These are phyloP conservation scores for Brettanomyces naardenensis DNA, from an alignment of 805 yeast species.

Conservation along the genomic window DNA sequence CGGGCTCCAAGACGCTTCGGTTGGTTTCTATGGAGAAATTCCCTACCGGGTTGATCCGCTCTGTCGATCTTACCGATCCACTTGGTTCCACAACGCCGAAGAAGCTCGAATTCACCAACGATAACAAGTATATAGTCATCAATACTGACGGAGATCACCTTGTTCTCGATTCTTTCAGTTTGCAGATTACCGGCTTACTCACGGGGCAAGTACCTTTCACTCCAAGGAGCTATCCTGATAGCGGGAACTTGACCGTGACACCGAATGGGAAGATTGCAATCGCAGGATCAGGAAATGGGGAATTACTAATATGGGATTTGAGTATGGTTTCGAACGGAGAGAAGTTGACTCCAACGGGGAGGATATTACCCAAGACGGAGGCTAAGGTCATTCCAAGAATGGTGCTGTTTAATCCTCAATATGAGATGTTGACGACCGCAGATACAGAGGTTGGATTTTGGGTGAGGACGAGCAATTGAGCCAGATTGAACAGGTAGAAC, in stretches of 20 bases:
- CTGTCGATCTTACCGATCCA: slow-evolving; percentile 32
- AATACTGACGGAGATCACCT: slow-evolving; percentile 49
- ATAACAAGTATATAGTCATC: slow-evolving; percentile 57
- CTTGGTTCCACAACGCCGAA: slow-evolving; percentile 14
- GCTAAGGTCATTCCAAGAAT: slow-evolving; percentile 34
- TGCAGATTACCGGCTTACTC: slow-evolving; percentile 24
- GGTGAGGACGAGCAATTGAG: slow-evolving; percentile 17
- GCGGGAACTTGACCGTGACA: slow-evolving; percentile 51
- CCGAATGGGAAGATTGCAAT: slow-evolving; percentile 61
- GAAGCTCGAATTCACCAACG: slow-evolving; percentile 71
- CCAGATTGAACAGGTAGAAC: neutral
- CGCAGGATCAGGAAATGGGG: slow-evolving; percentile 52
- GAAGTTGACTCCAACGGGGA: slow-evolving; percentile 5
- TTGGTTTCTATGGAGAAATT: slow-evolving; percentile 15
- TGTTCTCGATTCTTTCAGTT: slow-evolving; percentile 28
- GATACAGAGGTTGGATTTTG: slow-evolving; percentile 44
- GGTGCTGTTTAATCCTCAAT: slow-evolving; percentile 53
- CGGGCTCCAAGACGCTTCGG: slow-evolving; percentile 10
- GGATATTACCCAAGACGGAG: slow-evolving; percentile 1
- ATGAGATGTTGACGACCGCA: slow-evolving; percentile 56
- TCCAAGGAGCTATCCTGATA: slow-evolving; percentile 30
- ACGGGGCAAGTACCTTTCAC: slow-evolving; percentile 37
- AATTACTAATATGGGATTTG: slow-evolving; percentile 46
- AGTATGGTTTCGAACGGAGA: neutral
- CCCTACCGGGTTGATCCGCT: slow-evolving; percentile 12